These are phyloP conservation scores for Verticillium longisporum DNA, from an alignment of 2,329 filamentous ascomycete genomes.

Conservation along the genomic window DNA sequence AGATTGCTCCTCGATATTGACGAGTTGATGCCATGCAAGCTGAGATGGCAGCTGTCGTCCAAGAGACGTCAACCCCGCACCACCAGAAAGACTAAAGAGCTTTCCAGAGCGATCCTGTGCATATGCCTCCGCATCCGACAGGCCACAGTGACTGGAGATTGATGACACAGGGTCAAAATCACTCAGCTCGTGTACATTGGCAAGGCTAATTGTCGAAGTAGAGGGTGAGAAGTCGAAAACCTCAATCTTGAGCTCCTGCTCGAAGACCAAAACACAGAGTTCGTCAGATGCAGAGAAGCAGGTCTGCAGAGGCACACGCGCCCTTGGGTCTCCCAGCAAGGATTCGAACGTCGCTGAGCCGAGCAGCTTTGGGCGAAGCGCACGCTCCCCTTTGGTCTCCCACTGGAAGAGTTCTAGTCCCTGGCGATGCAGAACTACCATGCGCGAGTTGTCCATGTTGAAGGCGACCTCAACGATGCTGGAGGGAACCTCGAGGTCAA, in stretches of 20 bases:
- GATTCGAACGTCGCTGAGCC: slow-evolving; percentile 29
- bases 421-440: slow-evolving; percentile 65
- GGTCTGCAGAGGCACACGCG: slow-evolving; percentile 20
- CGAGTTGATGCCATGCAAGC: slow-evolving; percentile 43
- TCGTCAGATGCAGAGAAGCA: slow-evolving; percentile 18
- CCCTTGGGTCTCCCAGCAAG: slow-evolving; percentile 1
- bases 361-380: slow-evolving; percentile 33
- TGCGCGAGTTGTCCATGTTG: slow-evolving; percentile 52
- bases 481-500: slow-evolving; percentile 57
- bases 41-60: slow-evolving; percentile 20
- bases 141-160: slow-evolving; percentile 24
- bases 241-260: slow-evolving; percentile 12
- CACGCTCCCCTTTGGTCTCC: slow-evolving; percentile 51
- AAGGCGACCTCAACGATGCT: slow-evolving; percentile 71
- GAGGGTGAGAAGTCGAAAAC: background rate
- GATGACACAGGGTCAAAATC: slow-evolving; percentile 10
- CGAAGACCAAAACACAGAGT: slow-evolving; percentile 24
- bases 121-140: slow-evolving; percentile 24
- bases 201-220: background rate
- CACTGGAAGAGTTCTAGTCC: slow-evolving; percentile 66
- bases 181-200: slow-evolving; percentile 1
- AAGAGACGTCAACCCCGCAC: slow-evolving; percentile 2
- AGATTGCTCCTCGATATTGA: slow-evolving; percentile 2
- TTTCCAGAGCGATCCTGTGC: slow-evolving; percentile 40
- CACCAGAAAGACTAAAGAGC: slow-evolving; percentile 29